These are phyloP conservation scores for Sugiyamaella novakii DNA, from an alignment of 1,139 yeast genomes.

Conservation along the genomic window DNA sequence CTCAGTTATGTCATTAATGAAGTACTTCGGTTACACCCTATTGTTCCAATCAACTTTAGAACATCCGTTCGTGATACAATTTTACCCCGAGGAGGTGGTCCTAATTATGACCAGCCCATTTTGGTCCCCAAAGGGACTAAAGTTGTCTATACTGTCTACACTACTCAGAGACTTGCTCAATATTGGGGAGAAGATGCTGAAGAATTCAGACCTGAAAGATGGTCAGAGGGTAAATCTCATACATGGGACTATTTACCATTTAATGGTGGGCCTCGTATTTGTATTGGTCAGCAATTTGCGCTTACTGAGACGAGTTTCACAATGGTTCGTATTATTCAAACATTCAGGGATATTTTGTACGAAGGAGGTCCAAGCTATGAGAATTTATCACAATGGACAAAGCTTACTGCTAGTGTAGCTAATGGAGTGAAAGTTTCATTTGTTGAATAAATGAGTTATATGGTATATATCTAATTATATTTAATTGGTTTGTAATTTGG, in stretches of 20 bases:
- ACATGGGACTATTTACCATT: conserved; percentile 46
- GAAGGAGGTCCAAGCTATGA: conserved; percentile 16
- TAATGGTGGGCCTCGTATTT: conserved; percentile 63
- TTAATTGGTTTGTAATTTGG: too few relatives aligned
- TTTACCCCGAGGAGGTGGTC: conserved; percentile 44
- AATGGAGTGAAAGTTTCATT: conserved; percentile 28
- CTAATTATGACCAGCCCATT: conserved; percentile 48
- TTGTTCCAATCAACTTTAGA: conserved; percentile 58
- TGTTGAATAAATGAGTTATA: conserved; percentile 13
- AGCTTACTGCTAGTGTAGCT: conserved; percentile 29
- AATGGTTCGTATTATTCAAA: conserved; percentile 49
- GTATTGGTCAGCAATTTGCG: conserved; percentile 62
- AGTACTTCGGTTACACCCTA: conserved; percentile 56
- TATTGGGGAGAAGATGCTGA: conserved; percentile 54
- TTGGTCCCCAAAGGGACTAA: conserved; percentile 52
- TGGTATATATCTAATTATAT: too few relatives aligned
- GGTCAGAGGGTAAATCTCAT: conserved; percentile 41
- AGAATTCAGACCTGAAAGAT: conserved; percentile 56
- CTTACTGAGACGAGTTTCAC: conserved; percentile 58
- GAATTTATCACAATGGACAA: conserved; percentile 22
- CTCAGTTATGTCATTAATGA: conserved; percentile 55
- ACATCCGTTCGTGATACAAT: conserved; percentile 45
- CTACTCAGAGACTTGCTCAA: conserved; percentile 49
- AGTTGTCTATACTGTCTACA: conserved; percentile 49
- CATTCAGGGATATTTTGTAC: conserved; percentile 30